Evolutionary conservation across 108 stramenopile genomes (phyloP), one percentile per base, ranked within the genome.

Genomic region (Cyclotella atomus): DNA sequence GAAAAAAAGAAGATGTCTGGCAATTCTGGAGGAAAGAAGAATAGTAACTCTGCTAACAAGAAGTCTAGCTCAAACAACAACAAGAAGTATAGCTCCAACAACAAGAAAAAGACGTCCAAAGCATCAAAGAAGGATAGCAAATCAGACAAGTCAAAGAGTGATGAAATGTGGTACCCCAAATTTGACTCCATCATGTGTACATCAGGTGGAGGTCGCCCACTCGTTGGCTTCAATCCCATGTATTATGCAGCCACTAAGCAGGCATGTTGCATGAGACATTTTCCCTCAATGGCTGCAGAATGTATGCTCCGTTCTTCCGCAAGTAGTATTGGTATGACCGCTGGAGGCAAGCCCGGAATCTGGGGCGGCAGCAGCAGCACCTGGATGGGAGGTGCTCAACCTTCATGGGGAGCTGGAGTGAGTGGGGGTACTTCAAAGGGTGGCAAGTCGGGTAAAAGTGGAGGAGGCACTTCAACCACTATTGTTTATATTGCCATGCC

Each of bases 361-460:
- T 30, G 29, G 46, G 27, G 46, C 28, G 64, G 21, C 2, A 65
- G 46, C 28, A 46, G 21, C 2, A 65, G 16, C 28, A 17, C 44
- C 15, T 47, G 64, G 64, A 30, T 30, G 64, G 64, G 46, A 46
- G 34, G 46, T 32, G 46, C 28, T 36, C 35, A 23, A 49, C n/a
- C 24, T 30, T 46, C 27, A 17, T 46, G 64, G 46, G 25, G 36
- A 12, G 59, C 9, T n/a, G 19, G 36, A 3, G 28, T 19, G 10
- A 32, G 25, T 21, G 19, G 28, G n/a, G 19, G 7, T 9, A 21
- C 14, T 20, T 19, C 8, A 20, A 3, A 19, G 5, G 61, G 64
- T 47, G 46, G 64, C 1, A 65, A 65, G 46, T 47, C 64, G 17
- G 64, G 64, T 21, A 65, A 47, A 29, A 21, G 16, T 46, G 55